Conservation (phyloP, 2,329 filamentous ascomycete genomes). For the Trichoderma semiorbis region DNA sequence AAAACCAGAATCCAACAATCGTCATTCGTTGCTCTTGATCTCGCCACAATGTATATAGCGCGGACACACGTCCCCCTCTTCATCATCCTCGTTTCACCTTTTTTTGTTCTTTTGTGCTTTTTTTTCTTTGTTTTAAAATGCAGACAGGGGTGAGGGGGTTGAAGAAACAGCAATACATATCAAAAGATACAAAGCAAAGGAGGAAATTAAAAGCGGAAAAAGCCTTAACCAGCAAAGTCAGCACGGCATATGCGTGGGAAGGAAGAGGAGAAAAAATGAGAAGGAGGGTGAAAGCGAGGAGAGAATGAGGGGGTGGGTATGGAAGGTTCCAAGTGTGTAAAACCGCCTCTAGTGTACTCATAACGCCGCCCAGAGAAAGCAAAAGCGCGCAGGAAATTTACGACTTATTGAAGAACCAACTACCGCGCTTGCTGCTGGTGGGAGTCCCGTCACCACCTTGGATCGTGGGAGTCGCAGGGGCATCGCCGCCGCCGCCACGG, state of each 20-base stretch:
- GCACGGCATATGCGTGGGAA: slow-evolving; percentile 8
- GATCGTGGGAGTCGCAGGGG: slow-evolving; percentile 52
- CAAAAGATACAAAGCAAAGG: slow-evolving; percentile 18
- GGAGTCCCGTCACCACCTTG: slow-evolving; percentile 57
- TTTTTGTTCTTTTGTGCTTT: neutral
- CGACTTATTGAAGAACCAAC: slow-evolving; percentile 71
- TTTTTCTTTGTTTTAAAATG: slow-evolving; percentile 16
- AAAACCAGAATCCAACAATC: slow-evolving; percentile 22
- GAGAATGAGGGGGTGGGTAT: slow-evolving; percentile 9
- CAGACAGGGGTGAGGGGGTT: slow-evolving; percentile 3
- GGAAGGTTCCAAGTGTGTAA: slow-evolving; percentile 14
- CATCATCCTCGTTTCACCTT: slow-evolving; percentile 12
- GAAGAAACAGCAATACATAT: slow-evolving; percentile 5
- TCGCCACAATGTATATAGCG: neutral
- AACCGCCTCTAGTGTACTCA: slow-evolving; percentile 20
- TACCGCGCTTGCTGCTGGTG: slow-evolving; percentile 60
- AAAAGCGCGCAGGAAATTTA: slow-evolving; percentile 27
- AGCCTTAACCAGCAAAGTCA: slow-evolving; percentile 20
- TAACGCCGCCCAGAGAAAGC: slow-evolving; percentile 26
- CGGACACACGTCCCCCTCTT: neutral
- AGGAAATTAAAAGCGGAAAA: slow-evolving; percentile 19
- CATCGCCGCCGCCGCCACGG: slow-evolving; percentile 54
- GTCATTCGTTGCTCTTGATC: slow-evolving; percentile 18
- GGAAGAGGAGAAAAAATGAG: slow-evolving; percentile 16
- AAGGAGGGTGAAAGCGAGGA: neutral